A percentile compares a stretch with the other conserved stretches of the same genome.
Evolutionary conservation across 495 filamentous ascomycete genomes (phyloP).

Genomic region (Cercophora newfieldiana): DNA sequence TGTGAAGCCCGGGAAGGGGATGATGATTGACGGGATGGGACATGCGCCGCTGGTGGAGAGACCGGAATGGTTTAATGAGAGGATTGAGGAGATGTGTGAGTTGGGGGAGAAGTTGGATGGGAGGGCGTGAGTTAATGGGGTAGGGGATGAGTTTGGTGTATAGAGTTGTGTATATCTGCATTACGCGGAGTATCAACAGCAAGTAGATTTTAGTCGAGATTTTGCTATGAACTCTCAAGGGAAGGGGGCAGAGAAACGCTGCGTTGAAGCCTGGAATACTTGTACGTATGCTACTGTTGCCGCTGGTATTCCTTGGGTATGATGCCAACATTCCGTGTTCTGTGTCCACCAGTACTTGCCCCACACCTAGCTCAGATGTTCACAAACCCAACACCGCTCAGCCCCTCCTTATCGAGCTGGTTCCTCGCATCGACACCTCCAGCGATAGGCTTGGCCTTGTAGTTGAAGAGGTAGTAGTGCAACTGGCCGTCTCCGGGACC

Average conservation of each 20-base stretch:
- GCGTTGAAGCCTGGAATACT: too few relatives aligned
- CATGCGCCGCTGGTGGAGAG: slow-evolving; percentile 69
- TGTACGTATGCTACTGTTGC: not conserved
- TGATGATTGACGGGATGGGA: slow-evolving; percentile 63
- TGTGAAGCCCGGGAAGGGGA: slow-evolving; percentile 48
- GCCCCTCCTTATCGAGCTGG: slow-evolving; percentile 65
- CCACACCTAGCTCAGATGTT: slow-evolving; percentile 58
- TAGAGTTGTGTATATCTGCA: not conserved
- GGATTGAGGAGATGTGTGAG: slow-evolving; percentile 54
- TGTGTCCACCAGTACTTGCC: not conserved
- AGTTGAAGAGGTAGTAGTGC: slow-evolving; percentile 97
- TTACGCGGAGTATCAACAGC: too few relatives aligned
- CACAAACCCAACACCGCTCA: slow-evolving; percentile 87
- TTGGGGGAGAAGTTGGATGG: slow-evolving; percentile 41
- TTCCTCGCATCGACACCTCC: slow-evolving; percentile 83
- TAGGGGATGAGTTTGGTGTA: not conserved
- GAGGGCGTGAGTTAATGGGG: slow-evolving; percentile 5
- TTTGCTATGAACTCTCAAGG: too few relatives aligned
- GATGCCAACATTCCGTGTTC: not conserved
- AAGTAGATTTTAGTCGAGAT: too few relatives aligned
- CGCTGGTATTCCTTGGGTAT: not conserved
- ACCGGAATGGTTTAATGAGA: slow-evolving; percentile 57
- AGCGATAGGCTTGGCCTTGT: slow-evolving; percentile 74
- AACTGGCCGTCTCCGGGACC: slow-evolving; percentile 90
- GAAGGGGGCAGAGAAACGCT: too few relatives aligned